Evolutionary conservation across 1,284 basidiomycete species (phyloP).

Genomic region (Pseudozyma thailandica): DNA sequence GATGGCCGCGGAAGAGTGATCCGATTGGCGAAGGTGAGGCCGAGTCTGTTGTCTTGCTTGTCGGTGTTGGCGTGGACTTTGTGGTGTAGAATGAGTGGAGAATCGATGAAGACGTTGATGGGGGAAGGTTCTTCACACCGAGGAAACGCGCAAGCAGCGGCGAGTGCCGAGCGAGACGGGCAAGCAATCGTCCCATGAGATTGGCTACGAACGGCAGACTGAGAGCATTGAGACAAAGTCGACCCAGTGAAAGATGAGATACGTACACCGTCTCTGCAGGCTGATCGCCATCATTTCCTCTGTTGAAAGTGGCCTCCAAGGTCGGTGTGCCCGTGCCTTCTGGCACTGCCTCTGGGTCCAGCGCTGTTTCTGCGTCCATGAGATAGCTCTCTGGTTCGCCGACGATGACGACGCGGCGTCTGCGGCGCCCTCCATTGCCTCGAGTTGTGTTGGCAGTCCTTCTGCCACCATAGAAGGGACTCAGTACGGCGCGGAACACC

Average conservation of each 20-base stretch:
- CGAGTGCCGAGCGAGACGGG: conserved; percentile 24
- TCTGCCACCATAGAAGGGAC: conserved; percentile 28
- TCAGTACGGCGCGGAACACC: conserved; percentile 46
- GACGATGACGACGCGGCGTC: conserved; percentile 43
- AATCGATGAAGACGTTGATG: conserved; percentile 14
- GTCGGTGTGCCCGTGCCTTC: conserved; percentile 25
- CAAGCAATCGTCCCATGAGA: conserved; percentile 54
- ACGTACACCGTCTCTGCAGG: conserved; percentile 52
- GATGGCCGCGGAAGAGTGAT: conserved; percentile 29
- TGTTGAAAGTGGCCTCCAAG: conserved; percentile 1
- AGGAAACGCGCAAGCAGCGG: conserved; percentile 29
- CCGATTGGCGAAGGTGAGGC: conserved; percentile 24
- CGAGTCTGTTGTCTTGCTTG: background rate
- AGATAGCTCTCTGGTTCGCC: conserved; percentile 37
- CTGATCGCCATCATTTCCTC: too few species aligned
- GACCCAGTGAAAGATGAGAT: conserved; percentile 42
- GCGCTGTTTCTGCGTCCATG: conserved; percentile 23
- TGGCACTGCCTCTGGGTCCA: conserved; percentile 10
- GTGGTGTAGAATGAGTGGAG: conserved; percentile 34
- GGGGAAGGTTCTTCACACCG: conserved; percentile 30
- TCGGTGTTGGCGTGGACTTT: conserved; percentile 13
- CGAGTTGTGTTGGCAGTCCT: conserved; percentile 3
- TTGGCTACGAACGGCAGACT: conserved; percentile 56
- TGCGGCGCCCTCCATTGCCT: conserved; percentile 9
- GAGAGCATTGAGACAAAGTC: conserved; percentile 56